phyloP scores from a whole-genome alignment of 116 monocot genomes.

The Trichopus zeylanicus region DNA sequence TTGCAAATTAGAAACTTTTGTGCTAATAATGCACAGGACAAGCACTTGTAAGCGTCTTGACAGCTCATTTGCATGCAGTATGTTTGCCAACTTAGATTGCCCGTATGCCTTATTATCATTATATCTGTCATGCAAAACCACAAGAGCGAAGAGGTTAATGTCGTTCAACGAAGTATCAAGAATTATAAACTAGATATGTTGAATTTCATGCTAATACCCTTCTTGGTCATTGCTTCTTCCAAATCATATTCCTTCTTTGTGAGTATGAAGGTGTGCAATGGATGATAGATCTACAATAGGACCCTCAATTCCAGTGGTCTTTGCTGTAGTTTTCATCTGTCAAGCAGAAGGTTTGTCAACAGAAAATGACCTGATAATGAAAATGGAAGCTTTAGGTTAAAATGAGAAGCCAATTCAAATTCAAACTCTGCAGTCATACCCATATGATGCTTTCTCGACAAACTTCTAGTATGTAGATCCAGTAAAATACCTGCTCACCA shows the following conservation, averaged over 20 bases:
- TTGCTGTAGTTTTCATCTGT: constrained; percentile 85
- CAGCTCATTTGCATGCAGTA: constrained; percentile 64
- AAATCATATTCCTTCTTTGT: constrained; percentile 62
- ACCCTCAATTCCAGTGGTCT: constrained; percentile 57
- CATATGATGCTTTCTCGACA: too few species aligned
- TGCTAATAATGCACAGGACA: too few species aligned
- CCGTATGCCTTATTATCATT: constrained; percentile 76
- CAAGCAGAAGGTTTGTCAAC: constrained; percentile 87
- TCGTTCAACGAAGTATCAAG: not conserved
- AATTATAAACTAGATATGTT: not conserved
- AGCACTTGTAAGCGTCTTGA: constrained; percentile 69
- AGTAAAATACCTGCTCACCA: constrained; percentile 31
- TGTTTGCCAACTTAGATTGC: constrained; percentile 93
- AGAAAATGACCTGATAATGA: constrained; percentile 72
- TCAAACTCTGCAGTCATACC: too few species aligned
- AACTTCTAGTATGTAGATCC: too few species aligned
- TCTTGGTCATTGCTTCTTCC: constrained; percentile 49
- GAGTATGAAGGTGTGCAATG: constrained; percentile 62
- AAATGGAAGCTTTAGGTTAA: not conserved
- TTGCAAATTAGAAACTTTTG: too few species aligned
- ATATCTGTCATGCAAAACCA: constrained; percentile 42
- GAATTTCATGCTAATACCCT: constrained; percentile 25
- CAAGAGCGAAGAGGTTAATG: not conserved
- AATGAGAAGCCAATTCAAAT: not conserved
- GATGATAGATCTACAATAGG: constrained; percentile 89